These are phyloP conservation scores for Monilinia fructicola DNA, from an alignment of 2,329 filamentous ascomycete species.

Conservation along the genomic window DNA sequence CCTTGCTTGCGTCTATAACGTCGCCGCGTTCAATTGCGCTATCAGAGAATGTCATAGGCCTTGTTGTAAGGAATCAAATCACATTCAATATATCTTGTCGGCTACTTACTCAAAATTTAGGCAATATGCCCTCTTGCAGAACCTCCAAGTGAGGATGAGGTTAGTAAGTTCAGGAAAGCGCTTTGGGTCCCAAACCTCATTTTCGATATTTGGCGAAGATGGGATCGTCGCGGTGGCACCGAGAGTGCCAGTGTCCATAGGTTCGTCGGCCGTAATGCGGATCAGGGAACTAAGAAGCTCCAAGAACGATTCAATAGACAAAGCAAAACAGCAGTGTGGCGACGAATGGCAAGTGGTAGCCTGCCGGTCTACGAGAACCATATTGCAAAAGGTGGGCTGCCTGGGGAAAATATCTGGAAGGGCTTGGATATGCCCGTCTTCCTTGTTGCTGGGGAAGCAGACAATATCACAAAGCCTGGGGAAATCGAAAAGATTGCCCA, in stretches of 20 bases:
- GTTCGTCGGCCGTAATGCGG: slow-evolving; percentile 69
- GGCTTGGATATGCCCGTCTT: slow-evolving; percentile 72
- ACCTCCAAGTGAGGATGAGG: slow-evolving; percentile 56
- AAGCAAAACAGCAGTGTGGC: slow-evolving; percentile 68
- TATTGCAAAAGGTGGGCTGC: slow-evolving; percentile 60
- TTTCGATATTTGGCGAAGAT: slow-evolving; percentile 74
- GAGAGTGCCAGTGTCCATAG: slow-evolving; percentile 76
- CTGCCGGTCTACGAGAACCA: slow-evolving; percentile 60
- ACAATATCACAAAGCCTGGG: slow-evolving; percentile 69
- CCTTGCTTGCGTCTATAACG: slow-evolving; percentile 59
- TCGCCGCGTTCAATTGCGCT: slow-evolving; percentile 54
- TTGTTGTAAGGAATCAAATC: slow-evolving; percentile 54
- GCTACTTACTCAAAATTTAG: slow-evolving; percentile 10
- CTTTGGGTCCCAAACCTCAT: slow-evolving; percentile 68
- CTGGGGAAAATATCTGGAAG: slow-evolving; percentile 69
- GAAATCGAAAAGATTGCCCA: slow-evolving; percentile 67
- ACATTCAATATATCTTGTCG: background rate
- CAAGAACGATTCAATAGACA: slow-evolving; percentile 79
- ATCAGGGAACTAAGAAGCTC: slow-evolving; percentile 63
- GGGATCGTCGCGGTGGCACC: slow-evolving; percentile 76
- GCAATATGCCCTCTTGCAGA: slow-evolving; percentile 74
- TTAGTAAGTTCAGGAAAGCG: slow-evolving; percentile 53
- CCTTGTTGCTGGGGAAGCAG: slow-evolving; percentile 74
- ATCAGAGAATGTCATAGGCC: slow-evolving; percentile 66
- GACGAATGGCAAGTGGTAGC: slow-evolving; percentile 73